Evolutionary conservation across 2,329 filamentous ascomycete species (phyloP), one percentile per base, ranked within the genome.

Genomic region (Huntiella abstrusa): DNA sequence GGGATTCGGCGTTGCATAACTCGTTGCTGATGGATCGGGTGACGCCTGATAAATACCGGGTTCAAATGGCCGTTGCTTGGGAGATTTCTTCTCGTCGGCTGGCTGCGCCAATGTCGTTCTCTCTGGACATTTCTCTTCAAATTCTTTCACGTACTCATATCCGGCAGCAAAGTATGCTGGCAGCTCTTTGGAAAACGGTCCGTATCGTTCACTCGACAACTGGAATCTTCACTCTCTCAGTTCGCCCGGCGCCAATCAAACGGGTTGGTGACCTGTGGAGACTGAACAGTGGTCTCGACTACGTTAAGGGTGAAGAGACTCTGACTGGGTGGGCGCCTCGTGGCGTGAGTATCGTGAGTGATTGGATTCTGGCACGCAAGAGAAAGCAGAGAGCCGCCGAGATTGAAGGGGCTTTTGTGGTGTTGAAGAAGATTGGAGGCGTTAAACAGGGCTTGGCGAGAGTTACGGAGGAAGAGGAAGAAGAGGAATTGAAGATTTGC

Each of bases 241-340:
- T 96, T 60, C 80, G 85, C 28, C 91, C 91, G 0, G 79, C 84
- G 5, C 86, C 86, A 2, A 86, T 93, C 43, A 95, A 95, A 62
- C 75, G 84, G 41, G 84, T 86, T 0, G 85, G 85, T 3, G 91
- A 98, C 58, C 68, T 98, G 10, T 98, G 91, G 91, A 77, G 91
- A 46, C 85, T 96, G 77, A 92, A 86, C 60, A 96, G 87, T 12
- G 80, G 84, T 50, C 82, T 93, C 55, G 85, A 93, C 59, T 96
- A 95, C 57, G 83, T 98, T 55, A 95, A 94, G 60, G 91, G 91
- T 47, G 87, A 98, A 62, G 91, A 98, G 60, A 71, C 79, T 42
- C 67, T 98, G 35, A 77, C 70, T 2, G 77, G 77, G 48, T 98
- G 91, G 91, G 77, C 79, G 5, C 88, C 91, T 2, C 75, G 91